Evolutionary conservation across 1,284 basidiomycete species (phyloP), one percentile per base, ranked within the genome.

Genomic region (Cutaneotrichosporon sp.): DNA sequence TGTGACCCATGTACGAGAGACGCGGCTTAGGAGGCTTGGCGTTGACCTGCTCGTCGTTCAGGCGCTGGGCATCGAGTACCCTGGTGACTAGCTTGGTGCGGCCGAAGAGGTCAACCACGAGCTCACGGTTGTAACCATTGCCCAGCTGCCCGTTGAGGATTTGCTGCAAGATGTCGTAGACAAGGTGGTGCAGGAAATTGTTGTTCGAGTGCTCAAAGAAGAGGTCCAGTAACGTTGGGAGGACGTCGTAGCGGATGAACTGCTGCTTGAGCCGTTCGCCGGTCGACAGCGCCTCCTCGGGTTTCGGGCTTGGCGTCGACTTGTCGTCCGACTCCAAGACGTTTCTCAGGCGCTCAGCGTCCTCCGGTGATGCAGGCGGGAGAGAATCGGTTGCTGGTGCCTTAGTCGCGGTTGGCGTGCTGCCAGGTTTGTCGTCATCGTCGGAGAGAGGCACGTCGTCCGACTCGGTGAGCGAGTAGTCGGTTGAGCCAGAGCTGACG

Each of bases 151-250:
- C 94, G 14, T 91, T 96, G 68, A 99, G 85, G 56, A 97, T 90
- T 78, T 99, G 97, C 77, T 98, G 96, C 2, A 99, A 84, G 57
- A 98, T 84, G 78, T 99, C 97, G 76, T 99, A 99, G 18, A 97
- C 93, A 16, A 96, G 90, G 73, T 93, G 95, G 78, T 99, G 97
- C 50, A 99, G 82, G 77, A 99, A 98, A 76, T 99, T 98, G 82
- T 99, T 98, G 90, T 92, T 94, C 0, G 94, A 93, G 73, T 90
- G 97, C 66, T 91, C 88, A 77, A 98, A 97, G 83, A 99, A 98
- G 47, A 98, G 83, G 72, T 94, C 90, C 70, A 96, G 82, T 65
- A 96, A 81, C 5, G 87, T 88, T 0, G 86, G 84, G 42, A 93
- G 81, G 1, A 96, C 86, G 57, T 87, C 85, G 50, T 87, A 82